Evolutionary conservation across 345 rosid genomes (phyloP).

Genomic region (Stellera chamaejasme): DNA sequence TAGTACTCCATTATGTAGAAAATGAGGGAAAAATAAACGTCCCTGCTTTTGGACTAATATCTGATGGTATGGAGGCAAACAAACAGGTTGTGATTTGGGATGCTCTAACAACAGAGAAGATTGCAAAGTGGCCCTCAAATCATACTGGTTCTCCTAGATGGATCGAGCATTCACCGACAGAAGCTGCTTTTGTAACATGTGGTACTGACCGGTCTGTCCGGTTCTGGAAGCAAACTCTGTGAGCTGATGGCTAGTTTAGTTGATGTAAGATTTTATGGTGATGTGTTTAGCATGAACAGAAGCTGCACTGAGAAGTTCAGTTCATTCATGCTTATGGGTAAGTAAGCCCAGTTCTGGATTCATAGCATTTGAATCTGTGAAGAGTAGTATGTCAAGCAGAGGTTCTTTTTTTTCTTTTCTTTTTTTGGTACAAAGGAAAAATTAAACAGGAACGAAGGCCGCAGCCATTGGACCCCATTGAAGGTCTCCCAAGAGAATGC

Average conservation of each 20-base stretch:
- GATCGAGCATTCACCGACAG: constrained; percentile 75
- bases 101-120: constrained; percentile 60
- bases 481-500: no score
- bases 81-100: constrained; percentile 75
- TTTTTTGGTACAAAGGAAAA: no score
- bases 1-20: not conserved
- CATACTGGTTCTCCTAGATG: constrained; percentile 72
- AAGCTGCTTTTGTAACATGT: constrained; percentile 52
- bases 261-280: no score
- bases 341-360: no score
- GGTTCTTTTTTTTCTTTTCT: no score
- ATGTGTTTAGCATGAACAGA: no score
- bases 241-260: constrained; percentile 1
- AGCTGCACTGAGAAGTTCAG: no score
- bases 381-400: no score
- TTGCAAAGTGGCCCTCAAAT: constrained; percentile 70
- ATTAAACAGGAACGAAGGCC: no score
- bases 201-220: constrained; percentile 57
- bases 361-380: no score
- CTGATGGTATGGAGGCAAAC: constrained; percentile 15
- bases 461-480: no score
- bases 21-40: not conserved
- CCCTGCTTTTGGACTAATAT: not conserved
- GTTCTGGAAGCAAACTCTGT: constrained; percentile 45
- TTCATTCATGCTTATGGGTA: no score